Percentiles rank a stretch among this genome's conserved stretches.
These are phyloP conservation scores for Phyllosticta citriasiana DNA, from an alignment of 2,329 filamentous ascomycete species.

Conservation along the genomic window DNA sequence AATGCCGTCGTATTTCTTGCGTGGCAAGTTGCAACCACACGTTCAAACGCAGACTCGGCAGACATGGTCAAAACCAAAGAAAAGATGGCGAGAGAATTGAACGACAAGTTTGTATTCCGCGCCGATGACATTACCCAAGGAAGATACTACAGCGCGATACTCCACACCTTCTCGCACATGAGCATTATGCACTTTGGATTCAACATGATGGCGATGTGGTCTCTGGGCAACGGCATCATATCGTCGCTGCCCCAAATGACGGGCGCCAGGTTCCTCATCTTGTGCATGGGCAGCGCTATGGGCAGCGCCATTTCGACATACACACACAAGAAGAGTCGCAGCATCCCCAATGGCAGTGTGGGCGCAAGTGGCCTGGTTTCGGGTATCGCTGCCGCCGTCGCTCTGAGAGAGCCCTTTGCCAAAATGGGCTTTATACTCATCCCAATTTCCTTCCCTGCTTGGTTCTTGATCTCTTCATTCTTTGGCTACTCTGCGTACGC, in stretches of 20 bases:
- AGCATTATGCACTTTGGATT: constrained; percentile 26
- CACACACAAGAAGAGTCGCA: not conserved
- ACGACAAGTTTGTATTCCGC: constrained; percentile 24
- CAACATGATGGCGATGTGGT: constrained; percentile 34
- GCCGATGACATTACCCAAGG: constrained; percentile 18
- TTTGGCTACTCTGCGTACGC: constrained; percentile 30
- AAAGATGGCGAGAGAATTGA: constrained; percentile 8
- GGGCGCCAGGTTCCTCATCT: constrained; percentile 18
- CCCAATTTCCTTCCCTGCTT: constrained; percentile 33
- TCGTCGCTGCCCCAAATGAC: not conserved
- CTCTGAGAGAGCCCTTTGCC: constrained; percentile 27
- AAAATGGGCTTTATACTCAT: constrained; percentile 15
- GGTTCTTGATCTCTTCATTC: constrained; percentile 25
- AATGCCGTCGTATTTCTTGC: constrained; percentile 32
- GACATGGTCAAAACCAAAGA: constrained; percentile 11
- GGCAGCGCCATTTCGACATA: constrained; percentile 13
- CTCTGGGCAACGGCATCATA: constrained; percentile 26
- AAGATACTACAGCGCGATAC: constrained; percentile 20
- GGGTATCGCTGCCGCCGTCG: constrained; percentile 30
- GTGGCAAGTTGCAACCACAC: constrained; percentile 22
- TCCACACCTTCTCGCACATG: constrained; percentile 31
- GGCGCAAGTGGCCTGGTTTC: constrained; percentile 34
- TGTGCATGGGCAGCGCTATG: constrained; percentile 24
- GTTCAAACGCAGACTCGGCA: constrained; percentile 14
- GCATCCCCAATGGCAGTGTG: constrained; percentile 11